Percentiles rank a stretch among this genome's conserved stretches.
phyloP scores from a whole-genome alignment of 805 yeast species.

The Spathaspora passalidarum region DNA sequence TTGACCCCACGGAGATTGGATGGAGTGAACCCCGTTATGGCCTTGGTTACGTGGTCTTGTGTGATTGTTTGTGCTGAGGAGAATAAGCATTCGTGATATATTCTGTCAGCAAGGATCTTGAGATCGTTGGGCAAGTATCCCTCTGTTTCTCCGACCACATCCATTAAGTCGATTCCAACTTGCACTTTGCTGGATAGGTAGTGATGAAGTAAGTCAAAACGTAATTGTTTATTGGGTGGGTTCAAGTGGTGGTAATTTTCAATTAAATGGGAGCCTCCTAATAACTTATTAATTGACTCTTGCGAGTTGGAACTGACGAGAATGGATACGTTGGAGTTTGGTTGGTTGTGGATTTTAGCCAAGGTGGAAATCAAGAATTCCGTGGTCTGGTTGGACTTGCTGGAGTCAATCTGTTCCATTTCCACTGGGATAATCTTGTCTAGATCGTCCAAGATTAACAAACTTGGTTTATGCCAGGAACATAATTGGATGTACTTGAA shows the following conservation, averaged over 20 bases:
- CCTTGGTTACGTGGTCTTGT: constrained; percentile 46
- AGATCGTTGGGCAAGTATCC: constrained; percentile 88
- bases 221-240: constrained; percentile 65
- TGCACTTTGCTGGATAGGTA: constrained; percentile 22
- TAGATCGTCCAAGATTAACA: constrained; percentile 73
- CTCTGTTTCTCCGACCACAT: constrained; percentile 65
- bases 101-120: constrained; percentile 66
- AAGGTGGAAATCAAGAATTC: constrained; percentile 52
- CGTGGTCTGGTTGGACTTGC: constrained; percentile 60
- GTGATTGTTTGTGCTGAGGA: constrained; percentile 12
- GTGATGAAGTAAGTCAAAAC: constrained; percentile 46
- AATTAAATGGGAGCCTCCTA: constrained; percentile 68
- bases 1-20: constrained; percentile 84
- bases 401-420: constrained; percentile 54
- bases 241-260: constrained; percentile 58
- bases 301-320: constrained; percentile 63
- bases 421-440: constrained; percentile 73
- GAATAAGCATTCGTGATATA: constrained; percentile 50
- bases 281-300: constrained; percentile 57
- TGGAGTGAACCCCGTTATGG: constrained; percentile 71
- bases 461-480: constrained; percentile 76
- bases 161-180: constrained; percentile 35
- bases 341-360: constrained; percentile 42
- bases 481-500: constrained; percentile 48
- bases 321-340: constrained; percentile 49